Evolutionary conservation across 257 asterid genomes (phyloP), one percentile per base, ranked within the genome.

Genomic region (Solanum ahanhuiri): DNA sequence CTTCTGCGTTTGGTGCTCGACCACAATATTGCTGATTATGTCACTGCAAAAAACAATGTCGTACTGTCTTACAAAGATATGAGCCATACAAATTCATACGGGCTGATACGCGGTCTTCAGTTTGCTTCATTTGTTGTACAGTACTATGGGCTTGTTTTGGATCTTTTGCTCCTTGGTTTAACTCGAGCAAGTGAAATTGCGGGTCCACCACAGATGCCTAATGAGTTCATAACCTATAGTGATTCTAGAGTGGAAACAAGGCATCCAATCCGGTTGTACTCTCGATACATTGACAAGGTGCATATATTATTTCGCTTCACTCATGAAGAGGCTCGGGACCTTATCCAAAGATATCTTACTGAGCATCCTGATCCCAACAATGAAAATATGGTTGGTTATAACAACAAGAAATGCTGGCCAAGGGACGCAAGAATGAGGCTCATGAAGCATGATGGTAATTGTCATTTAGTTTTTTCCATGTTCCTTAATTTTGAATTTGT

Each of bases 281-380:
- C 99, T 73, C 91, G 98, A 87, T 94, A 97, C 94, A 97, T 97
- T 76, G 99, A 97, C 86, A 97, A 91, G 93, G 99, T 97, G 92
- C 98, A 97, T 86, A 97, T 97, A 92, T 86, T 97, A 83, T 97
- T 95, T 87, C 98, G 98, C 54, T 97, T 97, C 88, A 95, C 98
- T 41, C 98, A 95, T 86, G 99, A 97, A 87, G 98, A 95, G 92
- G 99, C 99, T 41, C 93, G 98, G 84, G 99, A 97, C 86, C 98
- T 97, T 76, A 97, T 97, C 91, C 99, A 97, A 92, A 93, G 99
- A 58, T 31, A 31, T 31, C 33, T 31, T 31, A 31, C 99, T 18
- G 99, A 97, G 92, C 98, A 95, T 90, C 99, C 99, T 43, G 99
- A 97, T 93, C 99, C 99, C 51, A 97, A 97, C 91, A 97, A 97